These are phyloP conservation scores for Afroboletus lepidellus DNA, from an alignment of 1,284 basidiomycete genomes.

Conservation along the genomic window DNA sequence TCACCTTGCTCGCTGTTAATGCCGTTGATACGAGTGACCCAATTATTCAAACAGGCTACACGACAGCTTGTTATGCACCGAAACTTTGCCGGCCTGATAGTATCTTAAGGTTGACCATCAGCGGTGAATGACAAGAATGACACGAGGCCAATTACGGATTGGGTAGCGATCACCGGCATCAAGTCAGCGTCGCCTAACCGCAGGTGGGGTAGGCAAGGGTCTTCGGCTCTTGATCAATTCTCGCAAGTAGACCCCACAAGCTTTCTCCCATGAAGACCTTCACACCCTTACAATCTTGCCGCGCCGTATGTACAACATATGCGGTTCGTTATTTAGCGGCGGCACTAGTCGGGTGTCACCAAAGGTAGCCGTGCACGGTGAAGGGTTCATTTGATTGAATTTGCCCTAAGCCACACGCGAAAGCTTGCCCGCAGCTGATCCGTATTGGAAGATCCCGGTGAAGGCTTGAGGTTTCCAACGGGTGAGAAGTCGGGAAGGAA, in stretches of 20 bases:
- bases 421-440: constrained; percentile 16
- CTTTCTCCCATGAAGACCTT: constrained; percentile 5
- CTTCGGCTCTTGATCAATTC: constrained; percentile 15
- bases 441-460: constrained; percentile 5
- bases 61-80: constrained; percentile 1
- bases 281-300: constrained; percentile 8
- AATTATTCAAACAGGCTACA: constrained; percentile 4
- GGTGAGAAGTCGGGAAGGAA: constrained; percentile 3
- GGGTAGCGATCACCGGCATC: constrained; percentile 19
- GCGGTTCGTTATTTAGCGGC: constrained; percentile 3
- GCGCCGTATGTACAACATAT: not conserved
- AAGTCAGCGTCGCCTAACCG: constrained; percentile 21
- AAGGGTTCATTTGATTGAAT: constrained; percentile 15
- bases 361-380: constrained; percentile 20
- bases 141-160: constrained; percentile 23
- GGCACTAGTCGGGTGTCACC: constrained; percentile 4
- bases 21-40: constrained; percentile 8
- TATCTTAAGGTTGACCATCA: constrained; percentile 19
- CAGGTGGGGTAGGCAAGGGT: constrained; percentile 21
- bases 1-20: constrained; percentile 15
- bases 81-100: constrained; percentile 13
- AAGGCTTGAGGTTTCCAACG: constrained; percentile 4
- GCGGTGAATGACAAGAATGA: constrained; percentile 11
- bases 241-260: constrained; percentile 16
- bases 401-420: constrained; percentile 6